Base-by-base conservation (phyloP, 2,329 filamentous ascomycete species). In the Talaromyces sp. region DNA sequence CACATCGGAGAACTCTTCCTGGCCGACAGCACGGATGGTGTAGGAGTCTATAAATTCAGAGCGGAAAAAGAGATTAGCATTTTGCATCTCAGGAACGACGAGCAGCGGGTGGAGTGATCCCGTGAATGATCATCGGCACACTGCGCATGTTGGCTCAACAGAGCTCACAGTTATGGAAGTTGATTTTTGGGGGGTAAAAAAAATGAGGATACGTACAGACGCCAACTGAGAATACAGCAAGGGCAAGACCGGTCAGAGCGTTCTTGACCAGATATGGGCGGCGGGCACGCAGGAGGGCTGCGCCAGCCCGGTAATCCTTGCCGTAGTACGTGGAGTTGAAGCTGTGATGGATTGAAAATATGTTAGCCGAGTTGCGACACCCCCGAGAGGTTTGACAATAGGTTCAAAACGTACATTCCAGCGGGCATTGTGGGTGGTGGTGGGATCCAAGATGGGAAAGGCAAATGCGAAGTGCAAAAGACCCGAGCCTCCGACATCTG, bases 1-100 rank as follows among this genome's bases (percentile, higher is more conserved):
- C 65, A 97, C 92, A 70, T 99, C 94, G 52, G 92, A 90, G 77
- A 99, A 99, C 62, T 97, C 90, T 74, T 97, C 94, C 75, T 97
- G 94, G 39, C 93, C 91, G 68, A 99, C 89, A 49, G 90, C 91
- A 61, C 81, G 84, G 70, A 99, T 88, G 37, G 87, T 90, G 71
- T 84, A 89, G 49, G 81, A 76, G 69, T 89, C 87, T 89, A 55
- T 30, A n/a, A 7, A 41, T n/a, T 11, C 24, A 13, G 5, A 11
- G 19, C 32, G 8, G 33, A 29, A 11, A n/a, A 13, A 10, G 16
- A 3, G 52, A n/a, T 61, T 16, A 59, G 57, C 13, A 33, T 8
- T 16, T 11, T 39, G 20, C 17, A 14, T 36, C 2, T 39, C 17
- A 11, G 16, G 10, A 19, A 17, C 11, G 16, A 19, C 5, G 19